A percentile compares a stretch with the other conserved stretches of the same genome.
Conservation (phyloP, 805 yeast species). For the Candida golubevii region DNA sequence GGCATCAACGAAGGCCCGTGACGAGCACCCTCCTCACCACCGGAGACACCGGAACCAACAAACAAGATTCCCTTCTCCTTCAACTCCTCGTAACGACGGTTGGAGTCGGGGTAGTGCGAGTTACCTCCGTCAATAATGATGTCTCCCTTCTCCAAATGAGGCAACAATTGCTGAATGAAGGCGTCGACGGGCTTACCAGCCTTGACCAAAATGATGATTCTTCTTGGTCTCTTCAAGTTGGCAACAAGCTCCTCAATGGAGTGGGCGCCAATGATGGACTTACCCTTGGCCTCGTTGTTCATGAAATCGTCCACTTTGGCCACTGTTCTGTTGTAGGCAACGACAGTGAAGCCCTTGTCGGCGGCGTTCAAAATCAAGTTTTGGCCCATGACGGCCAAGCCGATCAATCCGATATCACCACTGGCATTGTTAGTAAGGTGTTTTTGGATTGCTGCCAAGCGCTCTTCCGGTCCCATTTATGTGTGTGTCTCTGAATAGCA, state of each 20-base stretch:
- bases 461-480: neutral
- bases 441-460: constrained; percentile 2
- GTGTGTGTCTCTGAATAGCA: too few relatives aligned
- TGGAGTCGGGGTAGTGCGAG: constrained; percentile 98
- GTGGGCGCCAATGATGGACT: constrained; percentile 91
- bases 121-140: constrained; percentile 99
- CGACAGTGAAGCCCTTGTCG: constrained; percentile 97
- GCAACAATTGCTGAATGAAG: constrained; percentile 82
- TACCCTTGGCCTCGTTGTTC: constrained; percentile 94
- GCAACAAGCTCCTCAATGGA: constrained; percentile 84
- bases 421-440: constrained; percentile 34
- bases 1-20: constrained; percentile 99
- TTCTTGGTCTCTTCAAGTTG: constrained; percentile 94
- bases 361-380: constrained; percentile 96
- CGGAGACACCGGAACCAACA: constrained; percentile 99
- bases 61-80: constrained; percentile 81
- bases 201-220: constrained; percentile 89
- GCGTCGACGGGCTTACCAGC: constrained; percentile 95
- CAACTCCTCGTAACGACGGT: constrained; percentile 92
- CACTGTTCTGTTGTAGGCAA: constrained; percentile 97
- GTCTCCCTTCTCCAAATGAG: constrained; percentile 92
- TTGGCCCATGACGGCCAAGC: constrained; percentile 99
- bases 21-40: constrained; percentile 99
- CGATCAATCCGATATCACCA: constrained; percentile 97
- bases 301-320: constrained; percentile 93